Conservation (phyloP, 2,329 filamentous ascomycete genomes). For the Nakataea oryzae region DNA sequence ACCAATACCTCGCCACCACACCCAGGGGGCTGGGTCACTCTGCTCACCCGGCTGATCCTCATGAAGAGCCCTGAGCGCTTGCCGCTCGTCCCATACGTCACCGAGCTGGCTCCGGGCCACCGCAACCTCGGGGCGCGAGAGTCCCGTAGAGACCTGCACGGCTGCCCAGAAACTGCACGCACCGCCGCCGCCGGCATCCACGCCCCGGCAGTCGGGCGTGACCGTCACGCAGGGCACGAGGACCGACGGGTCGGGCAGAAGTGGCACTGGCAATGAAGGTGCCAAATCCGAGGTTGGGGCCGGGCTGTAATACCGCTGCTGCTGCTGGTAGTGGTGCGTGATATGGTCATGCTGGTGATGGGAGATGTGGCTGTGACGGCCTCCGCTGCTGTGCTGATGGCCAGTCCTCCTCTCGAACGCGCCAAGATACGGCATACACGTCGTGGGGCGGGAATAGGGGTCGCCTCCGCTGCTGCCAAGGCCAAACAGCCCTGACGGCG, state of each 20-base stretch:
- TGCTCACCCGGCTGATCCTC: conserved; percentile 9
- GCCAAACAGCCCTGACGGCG: neutral
- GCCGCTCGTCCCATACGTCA: conserved; percentile 5
- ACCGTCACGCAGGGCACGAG: conserved; percentile 9
- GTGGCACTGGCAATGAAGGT: too few species aligned
- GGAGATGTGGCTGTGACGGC: neutral
- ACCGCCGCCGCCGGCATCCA: conserved; percentile 12
- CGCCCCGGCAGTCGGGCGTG: conserved; percentile 9
- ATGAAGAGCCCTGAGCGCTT: conserved; percentile 3
- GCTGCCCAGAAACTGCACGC: conserved; percentile 33
- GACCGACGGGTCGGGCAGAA: conserved; percentile 5
- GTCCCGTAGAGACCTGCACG: conserved; percentile 32
- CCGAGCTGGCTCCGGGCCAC: conserved; percentile 11
- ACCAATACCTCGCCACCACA: neutral
- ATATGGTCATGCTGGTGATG: neutral
- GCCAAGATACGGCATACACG: neutral
- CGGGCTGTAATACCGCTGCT: neutral
- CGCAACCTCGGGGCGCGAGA: conserved; percentile 9
- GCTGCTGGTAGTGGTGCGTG: neutral
- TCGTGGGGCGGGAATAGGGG: neutral
- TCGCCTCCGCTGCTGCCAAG: neutral
- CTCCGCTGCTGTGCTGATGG: neutral
- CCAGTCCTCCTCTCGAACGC: neutral
- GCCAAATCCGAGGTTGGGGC: too few species aligned
- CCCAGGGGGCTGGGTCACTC: too few species aligned